These are phyloP conservation scores for Mixia osmundae DNA, from an alignment of 1,284 basidiomycete genomes.

Conservation along the genomic window DNA sequence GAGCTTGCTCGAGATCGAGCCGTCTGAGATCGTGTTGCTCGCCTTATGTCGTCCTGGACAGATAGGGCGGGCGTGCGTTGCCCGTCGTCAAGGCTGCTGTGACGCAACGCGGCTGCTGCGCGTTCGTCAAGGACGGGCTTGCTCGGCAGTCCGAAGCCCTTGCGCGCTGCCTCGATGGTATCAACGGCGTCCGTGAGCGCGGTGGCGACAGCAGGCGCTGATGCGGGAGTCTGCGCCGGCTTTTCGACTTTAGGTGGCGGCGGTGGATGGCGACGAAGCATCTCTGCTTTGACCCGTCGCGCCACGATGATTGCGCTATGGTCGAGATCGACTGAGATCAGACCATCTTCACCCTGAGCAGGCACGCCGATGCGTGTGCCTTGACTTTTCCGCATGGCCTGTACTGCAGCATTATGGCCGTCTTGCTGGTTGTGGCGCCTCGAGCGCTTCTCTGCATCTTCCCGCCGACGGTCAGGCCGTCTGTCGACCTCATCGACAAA, in stretches of 20 bases:
- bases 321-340: constrained; percentile 4
- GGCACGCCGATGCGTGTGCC: constrained; percentile 23
- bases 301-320: background rate
- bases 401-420: constrained; percentile 18
- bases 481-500: constrained; percentile 27
- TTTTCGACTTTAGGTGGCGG: background rate
- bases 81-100: too few relatives aligned
- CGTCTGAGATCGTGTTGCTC: too few relatives aligned
- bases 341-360: constrained; percentile 16
- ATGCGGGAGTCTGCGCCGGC: background rate
- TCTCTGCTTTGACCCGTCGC: background rate
- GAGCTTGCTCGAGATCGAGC: too few relatives aligned
- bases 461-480: constrained; percentile 12
- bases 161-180: background rate
- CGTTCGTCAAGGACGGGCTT: too few relatives aligned
- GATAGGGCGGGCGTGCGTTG: too few relatives aligned
- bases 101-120: too few relatives aligned
- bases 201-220: background rate
- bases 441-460: constrained; percentile 7
- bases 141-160: background rate
- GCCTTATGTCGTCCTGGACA: too few relatives aligned
- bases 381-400: constrained; percentile 22
- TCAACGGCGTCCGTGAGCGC: background rate
- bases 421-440: constrained; percentile 18
- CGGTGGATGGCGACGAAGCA: background rate